phyloP scores from a whole-genome alignment of 495 filamentous ascomycete species.

The Talaromyces thailandensis region DNA sequence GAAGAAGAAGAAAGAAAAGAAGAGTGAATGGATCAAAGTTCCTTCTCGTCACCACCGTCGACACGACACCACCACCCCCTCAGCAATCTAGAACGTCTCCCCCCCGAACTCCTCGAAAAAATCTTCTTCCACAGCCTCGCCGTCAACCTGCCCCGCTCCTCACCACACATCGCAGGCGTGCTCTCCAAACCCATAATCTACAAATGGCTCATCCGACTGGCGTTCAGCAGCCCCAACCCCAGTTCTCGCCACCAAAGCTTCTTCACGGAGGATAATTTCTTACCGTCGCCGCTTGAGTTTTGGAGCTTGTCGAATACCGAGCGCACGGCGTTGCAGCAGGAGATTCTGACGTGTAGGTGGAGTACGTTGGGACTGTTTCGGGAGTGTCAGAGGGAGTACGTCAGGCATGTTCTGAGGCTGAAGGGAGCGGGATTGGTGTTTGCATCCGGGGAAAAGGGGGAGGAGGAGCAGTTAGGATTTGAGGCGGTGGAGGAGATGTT shows the following conservation, averaged over 20 bases:
- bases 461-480: constrained; percentile 12
- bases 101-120: constrained; percentile 41
- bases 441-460: too few species aligned
- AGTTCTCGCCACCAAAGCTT: constrained; percentile 20
- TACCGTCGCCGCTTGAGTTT: constrained; percentile 27
- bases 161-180: constrained; percentile 20
- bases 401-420: constrained; percentile 21
- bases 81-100: constrained; percentile 37
- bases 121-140: constrained; percentile 44
- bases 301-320: constrained; percentile 16
- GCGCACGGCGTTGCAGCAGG: constrained; percentile 20
- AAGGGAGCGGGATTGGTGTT: constrained; percentile 21
- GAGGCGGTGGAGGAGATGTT: constrained; percentile 14
- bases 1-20: not conserved
- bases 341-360: constrained; percentile 34
- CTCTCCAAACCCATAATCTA: constrained; percentile 30
- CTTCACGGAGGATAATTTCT: constrained; percentile 28
- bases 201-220: constrained; percentile 35
- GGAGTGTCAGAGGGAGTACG: constrained; percentile 30
- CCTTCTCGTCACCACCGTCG: not conserved
- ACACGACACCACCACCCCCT: constrained; percentile 8
- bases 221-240: constrained; percentile 28
- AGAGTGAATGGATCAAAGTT: constrained; percentile 11
- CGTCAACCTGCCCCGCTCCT: constrained; percentile 40
- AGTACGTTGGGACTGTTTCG: constrained; percentile 33